phyloP scores from a whole-genome alignment of 257 asterid genomes.

The Solanum habrochaites region DNA sequence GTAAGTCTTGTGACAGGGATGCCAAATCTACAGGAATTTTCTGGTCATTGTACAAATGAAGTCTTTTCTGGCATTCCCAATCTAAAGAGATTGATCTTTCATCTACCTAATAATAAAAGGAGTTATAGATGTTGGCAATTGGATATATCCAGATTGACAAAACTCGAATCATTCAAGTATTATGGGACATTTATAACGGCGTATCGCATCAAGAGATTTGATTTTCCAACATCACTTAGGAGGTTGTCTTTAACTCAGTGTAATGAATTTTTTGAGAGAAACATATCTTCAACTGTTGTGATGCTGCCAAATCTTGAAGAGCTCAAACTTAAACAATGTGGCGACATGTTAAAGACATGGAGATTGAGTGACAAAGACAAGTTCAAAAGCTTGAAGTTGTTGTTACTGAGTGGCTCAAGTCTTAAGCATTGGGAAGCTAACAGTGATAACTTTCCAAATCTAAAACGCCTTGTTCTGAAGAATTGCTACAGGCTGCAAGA shows the following conservation, averaged over 20 bases:
- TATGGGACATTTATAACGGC: not conserved
- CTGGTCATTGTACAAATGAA: not conserved
- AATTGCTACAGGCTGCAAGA: not conserved
- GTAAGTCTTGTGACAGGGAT: not conserved
- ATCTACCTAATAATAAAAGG: not conserved
- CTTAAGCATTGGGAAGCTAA: not conserved
- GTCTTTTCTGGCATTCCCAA: not conserved
- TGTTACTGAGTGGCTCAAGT: not conserved
- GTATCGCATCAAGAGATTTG: not conserved
- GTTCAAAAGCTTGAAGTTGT: not conserved
- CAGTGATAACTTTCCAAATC: not conserved
- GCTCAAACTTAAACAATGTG: not conserved
- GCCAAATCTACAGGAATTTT: not conserved
- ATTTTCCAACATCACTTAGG: not conserved
- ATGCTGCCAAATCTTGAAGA: not conserved
- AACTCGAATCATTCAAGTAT: not conserved
- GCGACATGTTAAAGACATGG: too few species aligned
- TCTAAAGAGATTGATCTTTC: not conserved
- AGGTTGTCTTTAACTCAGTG: not conserved
- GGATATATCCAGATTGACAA: not conserved
- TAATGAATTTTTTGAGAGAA: not conserved
- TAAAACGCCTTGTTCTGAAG: not conserved
- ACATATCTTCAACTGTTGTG: not conserved
- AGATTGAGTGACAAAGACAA: not conserved
- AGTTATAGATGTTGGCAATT: accelerated